Conservation (phyloP, 2,329 filamentous ascomycete genomes). For the Sporothrix inflata region DNA sequence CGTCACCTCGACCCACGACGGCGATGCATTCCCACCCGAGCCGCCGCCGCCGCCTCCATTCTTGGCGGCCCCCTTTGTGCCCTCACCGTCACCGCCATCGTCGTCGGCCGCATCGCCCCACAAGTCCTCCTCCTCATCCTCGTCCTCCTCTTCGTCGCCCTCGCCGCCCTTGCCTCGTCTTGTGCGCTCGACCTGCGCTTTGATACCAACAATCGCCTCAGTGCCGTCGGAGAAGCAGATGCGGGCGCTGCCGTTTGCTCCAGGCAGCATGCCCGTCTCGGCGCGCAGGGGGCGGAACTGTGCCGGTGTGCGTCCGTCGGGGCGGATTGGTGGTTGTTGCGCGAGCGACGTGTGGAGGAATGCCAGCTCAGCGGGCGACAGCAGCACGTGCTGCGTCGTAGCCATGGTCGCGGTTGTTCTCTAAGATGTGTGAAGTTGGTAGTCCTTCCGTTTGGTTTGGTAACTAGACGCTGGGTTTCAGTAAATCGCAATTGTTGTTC, state of each 20-base stretch:
- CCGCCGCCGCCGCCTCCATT: conserved; percentile 39
- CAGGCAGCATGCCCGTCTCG: conserved; percentile 86
- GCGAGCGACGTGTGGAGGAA: conserved; percentile 89
- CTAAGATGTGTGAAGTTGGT: not conserved
- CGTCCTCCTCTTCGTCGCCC: conserved; percentile 35
- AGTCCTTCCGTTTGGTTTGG: not conserved
- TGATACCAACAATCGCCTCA: conserved; percentile 93
- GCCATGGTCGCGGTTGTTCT: conserved; percentile 53
- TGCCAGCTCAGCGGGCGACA: conserved; percentile 94
- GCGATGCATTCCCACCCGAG: conserved; percentile 36
- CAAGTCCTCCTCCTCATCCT: conserved; percentile 16
- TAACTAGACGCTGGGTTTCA: not conserved
- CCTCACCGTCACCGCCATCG: conserved; percentile 32
- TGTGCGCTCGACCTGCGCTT: conserved; percentile 88
- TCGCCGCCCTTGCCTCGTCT: conserved; percentile 38
- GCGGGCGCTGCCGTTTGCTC: conserved; percentile 87
- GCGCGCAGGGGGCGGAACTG: conserved; percentile 91
- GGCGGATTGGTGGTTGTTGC: conserved; percentile 80
- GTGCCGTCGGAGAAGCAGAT: conserved; percentile 95
- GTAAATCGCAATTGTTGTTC: not conserved
- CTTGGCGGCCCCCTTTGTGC: conserved; percentile 31
- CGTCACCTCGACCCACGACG: conserved; percentile 79
- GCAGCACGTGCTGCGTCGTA: conserved; percentile 68
- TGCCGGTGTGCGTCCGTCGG: conserved; percentile 78
- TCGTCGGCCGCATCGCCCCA: conserved; percentile 31